Evolutionary conservation across 2,329 filamentous ascomycete genomes (phyloP), one percentile per base, ranked within the genome.

Genomic region (Fusarium tjaetaba): DNA sequence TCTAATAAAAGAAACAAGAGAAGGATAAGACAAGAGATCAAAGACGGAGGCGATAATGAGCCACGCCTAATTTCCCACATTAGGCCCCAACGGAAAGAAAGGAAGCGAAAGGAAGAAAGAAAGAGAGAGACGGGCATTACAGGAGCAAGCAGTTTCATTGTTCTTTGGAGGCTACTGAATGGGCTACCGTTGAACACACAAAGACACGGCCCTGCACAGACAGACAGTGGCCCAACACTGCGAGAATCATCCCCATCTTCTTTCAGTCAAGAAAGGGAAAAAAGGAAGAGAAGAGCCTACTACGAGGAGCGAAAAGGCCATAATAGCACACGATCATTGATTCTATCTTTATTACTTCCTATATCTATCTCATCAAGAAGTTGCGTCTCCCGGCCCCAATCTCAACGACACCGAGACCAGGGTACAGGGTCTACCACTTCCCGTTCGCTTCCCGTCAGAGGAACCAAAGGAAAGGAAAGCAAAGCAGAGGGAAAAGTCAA

Each of bases 41-140:
- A 75, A 77, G 65, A 63, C 32, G 59, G 48, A 59, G 49, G 64
- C 52, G 66, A 76, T 76, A 73, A 77, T 78, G 71, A 72, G 66
- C 46, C 56, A 57, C 60, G 58, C 68, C 68, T 69, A 68, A 70
- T 72, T 61, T 67, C 53, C 65, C 68, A 59, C 34, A 53, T 64
- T 60, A 69, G 65, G 58, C 64, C 41, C 71, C 59, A 71, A 73
- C 68, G 70, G 65, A 46, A 63, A 63, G 65, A 58, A 70, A 56
- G 57, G 64, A 66, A 56, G 32, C 34, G 62, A 55, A 63, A 36
- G 61, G 64, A 52, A 32, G 43, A 45, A 20, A 26, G 48, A 34
- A 66, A 56, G 52, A 34, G 65, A 56, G 52, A 61, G 64, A 55
- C 38, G 63, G 60, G 58, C 48, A 53, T 52, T 48, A 56, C 28